Base-by-base conservation (phyloP, 2,329 filamentous ascomycete species). In the Neobulgaria alba region DNA sequence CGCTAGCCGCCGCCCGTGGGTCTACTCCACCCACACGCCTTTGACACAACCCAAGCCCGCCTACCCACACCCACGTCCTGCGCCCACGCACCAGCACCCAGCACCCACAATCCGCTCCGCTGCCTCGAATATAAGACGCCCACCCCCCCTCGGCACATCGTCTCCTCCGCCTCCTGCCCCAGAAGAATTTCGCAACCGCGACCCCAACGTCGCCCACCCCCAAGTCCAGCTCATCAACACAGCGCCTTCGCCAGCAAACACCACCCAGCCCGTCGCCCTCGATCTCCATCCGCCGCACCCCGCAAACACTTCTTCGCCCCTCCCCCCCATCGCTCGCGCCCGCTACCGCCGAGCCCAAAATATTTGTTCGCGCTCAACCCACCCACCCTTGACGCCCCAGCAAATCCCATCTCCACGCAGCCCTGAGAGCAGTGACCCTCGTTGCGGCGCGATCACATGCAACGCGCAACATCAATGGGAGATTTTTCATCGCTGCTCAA, bases 401-500 rank as follows among this genome's bases (percentile, higher is more conserved):
- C n/a, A n/a, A n/a, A n/a, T n/a, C n/a, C n/a, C n/a, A n/a, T n/a
- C n/a, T n/a, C n/a, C n/a, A n/a, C n/a, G n/a, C n/a, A n/a, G n/a
- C n/a, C n/a, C n/a, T n/a, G n/a, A n/a, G 23, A 26, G 23, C 62
- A 63, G 23, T 26, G 23, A 26, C 23, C 23, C 23, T 58, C 58
- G 61, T 56, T 56, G 56, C 54, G 54, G 55, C 56, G 58, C 60
- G 62, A 69, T 79, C 78, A 81, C 73, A 85, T 86, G 81, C 80
- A 84, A 74, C 77, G 77, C 65, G 72, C 77, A 71, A 72, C 75
- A 58, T 82, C 81, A 54, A 77, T 79, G 62, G 77, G 82, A 66
- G 79, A 82, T 73, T 83, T 85, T 65, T 77, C 76, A 62, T 83
- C 77, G 72, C 76, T 85, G 61, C 75, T 86, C 59, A 85, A 85